A percentile compares a stretch with the other conserved stretches of the same genome.
Conservation (phyloP, 140 eudicot genomes). For the Oenanthe javanica region DNA sequence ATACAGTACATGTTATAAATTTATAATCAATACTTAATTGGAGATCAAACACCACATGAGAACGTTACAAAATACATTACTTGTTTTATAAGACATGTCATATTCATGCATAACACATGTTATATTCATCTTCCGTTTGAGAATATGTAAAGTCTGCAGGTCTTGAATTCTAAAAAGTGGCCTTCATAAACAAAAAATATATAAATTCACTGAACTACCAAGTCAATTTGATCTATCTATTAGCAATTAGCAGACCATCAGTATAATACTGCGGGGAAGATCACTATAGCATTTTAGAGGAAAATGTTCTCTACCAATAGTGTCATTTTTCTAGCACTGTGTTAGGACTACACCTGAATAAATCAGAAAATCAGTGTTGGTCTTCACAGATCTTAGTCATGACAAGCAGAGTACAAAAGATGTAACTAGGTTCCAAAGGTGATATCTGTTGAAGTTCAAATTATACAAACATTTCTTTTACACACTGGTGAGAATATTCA, state of each 20-base stretch:
- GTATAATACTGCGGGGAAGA: not conserved
- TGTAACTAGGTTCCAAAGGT: not conserved
- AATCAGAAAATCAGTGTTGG: not conserved
- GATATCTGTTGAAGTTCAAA: not conserved
- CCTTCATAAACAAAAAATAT: no score
- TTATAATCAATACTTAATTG: no score
- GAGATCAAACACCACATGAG: no score
- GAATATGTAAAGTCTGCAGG: no score
- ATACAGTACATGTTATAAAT: no score
- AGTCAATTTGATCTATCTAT: not conserved
- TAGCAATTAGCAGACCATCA: not conserved
- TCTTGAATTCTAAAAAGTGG: no score
- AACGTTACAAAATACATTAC: no score
- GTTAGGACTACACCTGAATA: not conserved
- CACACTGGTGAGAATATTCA: not conserved
- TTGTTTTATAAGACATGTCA: no score
- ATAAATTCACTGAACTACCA: not conserved
- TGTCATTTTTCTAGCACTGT: not conserved
- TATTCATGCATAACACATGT: no score
- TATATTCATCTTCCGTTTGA: no score
- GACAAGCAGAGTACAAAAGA: not conserved
- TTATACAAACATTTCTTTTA: slow-evolving; percentile 1
- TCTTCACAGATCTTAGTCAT: not conserved
- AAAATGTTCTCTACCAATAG: not conserved
- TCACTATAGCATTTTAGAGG: not conserved